phyloP scores from a whole-genome alignment of 1,139 yeast species.

The Lodderomyces metapsilosis region DNA sequence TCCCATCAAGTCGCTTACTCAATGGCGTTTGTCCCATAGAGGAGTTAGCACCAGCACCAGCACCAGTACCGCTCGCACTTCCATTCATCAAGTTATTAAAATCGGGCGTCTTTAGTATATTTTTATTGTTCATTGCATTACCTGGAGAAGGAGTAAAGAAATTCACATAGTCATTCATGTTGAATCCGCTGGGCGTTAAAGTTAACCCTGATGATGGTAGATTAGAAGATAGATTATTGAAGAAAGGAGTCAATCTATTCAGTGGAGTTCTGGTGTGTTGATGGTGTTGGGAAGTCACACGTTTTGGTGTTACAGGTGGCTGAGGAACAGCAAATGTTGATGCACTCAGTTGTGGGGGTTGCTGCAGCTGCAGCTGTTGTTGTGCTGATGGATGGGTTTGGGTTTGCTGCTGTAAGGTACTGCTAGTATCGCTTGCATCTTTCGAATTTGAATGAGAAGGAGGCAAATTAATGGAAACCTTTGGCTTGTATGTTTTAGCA shows the following conservation, averaged over 20 bases:
- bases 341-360: slow-evolving; percentile 4
- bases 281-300: slow-evolving; percentile 5
- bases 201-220: slow-evolving; percentile 46
- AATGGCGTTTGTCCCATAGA: slow-evolving; percentile 10
- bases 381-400: slow-evolving; percentile 20
- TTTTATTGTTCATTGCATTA: slow-evolving; percentile 16
- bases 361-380: slow-evolving; percentile 6
- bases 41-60: slow-evolving; percentile 5
- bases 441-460: slow-evolving; percentile 4
- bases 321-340: slow-evolving; percentile 39
- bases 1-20: slow-evolving; percentile 37
- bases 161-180: slow-evolving; percentile 79
- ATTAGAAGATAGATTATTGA: slow-evolving; percentile 27
- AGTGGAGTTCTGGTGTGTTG: slow-evolving; percentile 34
- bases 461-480: slow-evolving; percentile 14
- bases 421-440: neutral
- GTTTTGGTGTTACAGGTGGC: slow-evolving; percentile 43
- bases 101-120: slow-evolving; percentile 44
- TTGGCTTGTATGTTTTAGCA: slow-evolving; percentile 46
- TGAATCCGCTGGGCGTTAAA: slow-evolving; percentile 69
- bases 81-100: slow-evolving; percentile 32
- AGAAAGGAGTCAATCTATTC: slow-evolving; percentile 44
- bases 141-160: slow-evolving; percentile 76
- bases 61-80: slow-evolving; percentile 9
- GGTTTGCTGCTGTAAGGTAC: slow-evolving; percentile 1